Conservation (phyloP, 1,284 basidiomycete species). For the Apiotrichum akiyoshidainum region DNA sequence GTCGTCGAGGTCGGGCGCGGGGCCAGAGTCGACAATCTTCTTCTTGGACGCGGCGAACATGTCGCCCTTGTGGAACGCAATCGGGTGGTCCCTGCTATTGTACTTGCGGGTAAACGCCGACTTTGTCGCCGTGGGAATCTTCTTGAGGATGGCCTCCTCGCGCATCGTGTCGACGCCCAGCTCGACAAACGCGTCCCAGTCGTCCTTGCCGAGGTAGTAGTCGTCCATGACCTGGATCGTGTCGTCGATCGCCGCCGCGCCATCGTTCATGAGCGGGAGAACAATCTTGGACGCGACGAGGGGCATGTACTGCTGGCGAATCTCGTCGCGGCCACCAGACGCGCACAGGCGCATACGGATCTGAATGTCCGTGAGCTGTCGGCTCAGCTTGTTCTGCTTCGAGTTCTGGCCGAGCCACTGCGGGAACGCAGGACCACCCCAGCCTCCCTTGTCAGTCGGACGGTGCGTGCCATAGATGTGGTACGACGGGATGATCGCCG, state of each 20-base stretch:
- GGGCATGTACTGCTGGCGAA: constrained; percentile 86
- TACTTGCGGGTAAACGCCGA: constrained; percentile 81
- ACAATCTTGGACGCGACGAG: constrained; percentile 75
- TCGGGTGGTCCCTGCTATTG: constrained; percentile 79
- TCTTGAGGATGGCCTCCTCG: constrained; percentile 72
- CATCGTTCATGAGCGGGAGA: constrained; percentile 64
- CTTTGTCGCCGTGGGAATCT: constrained; percentile 78
- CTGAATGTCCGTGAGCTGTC: constrained; percentile 85
- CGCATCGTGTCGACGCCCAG: constrained; percentile 79
- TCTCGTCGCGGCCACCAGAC: constrained; percentile 82
- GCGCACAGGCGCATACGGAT: constrained; percentile 91
- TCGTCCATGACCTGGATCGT: constrained; percentile 89
- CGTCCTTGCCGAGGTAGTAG: constrained; percentile 88
- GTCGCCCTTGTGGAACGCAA: constrained; percentile 81
- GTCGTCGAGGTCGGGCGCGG: constrained; percentile 83
- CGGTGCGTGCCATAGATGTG: constrained; percentile 65
- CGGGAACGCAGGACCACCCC: constrained; percentile 72
- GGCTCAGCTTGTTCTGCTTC: constrained; percentile 75
- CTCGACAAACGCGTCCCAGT: constrained; percentile 94
- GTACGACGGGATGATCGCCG: constrained; percentile 79
- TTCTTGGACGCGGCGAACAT: constrained; percentile 75
- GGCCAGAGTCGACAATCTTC: constrained; percentile 59
- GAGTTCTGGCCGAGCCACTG: constrained; percentile 98
- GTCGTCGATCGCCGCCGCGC: constrained; percentile 70
- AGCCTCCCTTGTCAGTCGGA: constrained; percentile 52